phyloP scores from a whole-genome alignment of 305 asterid genomes.

The Coffea humblotiana region DNA sequence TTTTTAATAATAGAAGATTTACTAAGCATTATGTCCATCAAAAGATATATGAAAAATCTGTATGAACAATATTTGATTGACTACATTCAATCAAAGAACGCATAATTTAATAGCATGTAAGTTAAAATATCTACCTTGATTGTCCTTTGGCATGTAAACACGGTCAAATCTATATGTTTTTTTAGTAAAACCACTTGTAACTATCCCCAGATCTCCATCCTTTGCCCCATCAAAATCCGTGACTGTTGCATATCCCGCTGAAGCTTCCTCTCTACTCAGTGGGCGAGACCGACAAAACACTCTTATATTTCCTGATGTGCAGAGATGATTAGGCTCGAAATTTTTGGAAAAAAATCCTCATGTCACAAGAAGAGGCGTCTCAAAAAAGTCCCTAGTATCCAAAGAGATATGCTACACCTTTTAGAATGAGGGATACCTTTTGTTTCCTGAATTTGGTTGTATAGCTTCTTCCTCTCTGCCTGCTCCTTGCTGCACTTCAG shows the following conservation, averaged over 20 bases:
- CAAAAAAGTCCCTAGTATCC: no score
- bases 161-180: slow-evolving; percentile 83
- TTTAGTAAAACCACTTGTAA: slow-evolving; percentile 56
- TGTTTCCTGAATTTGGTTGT: slow-evolving; percentile 86
- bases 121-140: slow-evolving; percentile 68
- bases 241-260: slow-evolving; percentile 60
- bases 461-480: slow-evolving; percentile 76
- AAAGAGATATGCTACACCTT: neutral
- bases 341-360: no score
- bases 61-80: neutral
- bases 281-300: slow-evolving; percentile 99
- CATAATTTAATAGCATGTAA: slow-evolving; percentile 61
- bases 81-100: slow-evolving; percentile 40
- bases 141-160: slow-evolving; percentile 83
- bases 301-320: slow-evolving; percentile 83
- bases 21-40: slow-evolving; percentile 11
- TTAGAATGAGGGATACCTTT: slow-evolving; percentile 46
- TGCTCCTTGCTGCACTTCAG: slow-evolving; percentile 88
- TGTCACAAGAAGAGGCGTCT: slow-evolving; percentile 33
- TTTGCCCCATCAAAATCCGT: slow-evolving; percentile 80
- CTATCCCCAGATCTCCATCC: slow-evolving; percentile 91
- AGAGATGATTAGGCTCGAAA: neutral
- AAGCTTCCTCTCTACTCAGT: slow-evolving; percentile 64
- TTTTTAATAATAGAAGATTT: no score
- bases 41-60: neutral